Evolutionary conservation across 2,329 filamentous ascomycete genomes (phyloP).

Genomic region (Talaromyces verruculosus): DNA sequence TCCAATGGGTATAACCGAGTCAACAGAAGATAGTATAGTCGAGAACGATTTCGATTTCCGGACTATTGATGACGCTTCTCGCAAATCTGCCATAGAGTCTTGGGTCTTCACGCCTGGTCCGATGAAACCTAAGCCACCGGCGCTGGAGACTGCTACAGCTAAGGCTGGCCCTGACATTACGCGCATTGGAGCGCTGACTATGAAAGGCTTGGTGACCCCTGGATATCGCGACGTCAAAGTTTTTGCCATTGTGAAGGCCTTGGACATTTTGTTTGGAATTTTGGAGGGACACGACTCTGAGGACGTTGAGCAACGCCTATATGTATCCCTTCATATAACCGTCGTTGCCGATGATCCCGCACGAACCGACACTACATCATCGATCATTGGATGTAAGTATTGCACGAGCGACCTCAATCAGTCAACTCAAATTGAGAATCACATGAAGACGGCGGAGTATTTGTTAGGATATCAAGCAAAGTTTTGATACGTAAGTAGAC

Average conservation of each 20-base stretch:
- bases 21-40: conserved; percentile 10
- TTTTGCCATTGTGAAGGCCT: conserved; percentile 5
- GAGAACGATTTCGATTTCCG: conserved; percentile 26
- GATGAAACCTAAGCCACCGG: conserved; percentile 58
- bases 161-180: conserved; percentile 60
- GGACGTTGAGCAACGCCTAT: not conserved
- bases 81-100: conserved; percentile 34
- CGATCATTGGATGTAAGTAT: not conserved
- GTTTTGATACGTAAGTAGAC: not conserved
- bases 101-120: conserved; percentile 54
- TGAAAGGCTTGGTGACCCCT: conserved; percentile 60
- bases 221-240: conserved; percentile 36
- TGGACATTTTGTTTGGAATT: not conserved
- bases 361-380: conserved; percentile 8
- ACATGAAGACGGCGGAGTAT: not conserved
- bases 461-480: not conserved
- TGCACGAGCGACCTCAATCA: not conserved
- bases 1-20: conserved; percentile 38
- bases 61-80: conserved; percentile 28
- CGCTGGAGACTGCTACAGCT: conserved; percentile 60
- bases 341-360: conserved; percentile 13
- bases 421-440: not conserved
- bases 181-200: conserved; percentile 70
- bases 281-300: not conserved
- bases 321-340: not conserved